Evolutionary conservation across 768 basidiomycete genomes (phyloP).

Genomic region (Termitomyces sp.): DNA sequence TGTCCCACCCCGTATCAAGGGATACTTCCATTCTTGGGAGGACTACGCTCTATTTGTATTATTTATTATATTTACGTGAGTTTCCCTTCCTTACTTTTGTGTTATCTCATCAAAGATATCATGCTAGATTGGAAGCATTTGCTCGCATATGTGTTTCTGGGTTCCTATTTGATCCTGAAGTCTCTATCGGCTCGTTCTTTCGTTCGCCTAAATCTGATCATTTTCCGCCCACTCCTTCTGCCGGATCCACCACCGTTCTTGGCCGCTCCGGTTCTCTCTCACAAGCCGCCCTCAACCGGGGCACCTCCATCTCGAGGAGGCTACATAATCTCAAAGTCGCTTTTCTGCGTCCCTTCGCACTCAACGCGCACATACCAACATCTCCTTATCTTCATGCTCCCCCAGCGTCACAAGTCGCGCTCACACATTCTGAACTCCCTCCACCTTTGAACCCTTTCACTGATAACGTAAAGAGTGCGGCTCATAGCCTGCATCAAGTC

Average conservation of each 20-base stretch:
- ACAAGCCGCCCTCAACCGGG: constrained; percentile 35
- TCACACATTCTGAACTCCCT: constrained; percentile 21
- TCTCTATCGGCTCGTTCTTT: constrained; percentile 47
- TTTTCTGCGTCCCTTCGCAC: constrained; percentile 49
- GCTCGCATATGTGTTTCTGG: constrained; percentile 90
- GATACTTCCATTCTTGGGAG: constrained; percentile 89
- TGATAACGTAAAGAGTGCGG: constrained; percentile 26
- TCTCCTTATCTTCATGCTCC: constrained; percentile 19
- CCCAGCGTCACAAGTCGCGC: constrained; percentile 18
- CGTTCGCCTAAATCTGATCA: constrained; percentile 27
- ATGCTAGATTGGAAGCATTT: constrained; percentile 69
- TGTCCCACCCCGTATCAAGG: constrained; percentile 38
- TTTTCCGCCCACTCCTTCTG: constrained; percentile 21
- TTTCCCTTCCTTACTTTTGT: constrained; percentile 10
- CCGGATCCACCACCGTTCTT: constrained; percentile 21
- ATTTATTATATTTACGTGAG: constrained; percentile 84
- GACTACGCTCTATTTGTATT: constrained; percentile 81
- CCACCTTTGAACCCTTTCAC: constrained; percentile 20
- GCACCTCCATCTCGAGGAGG: constrained; percentile 39
- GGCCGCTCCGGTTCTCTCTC: constrained; percentile 18
- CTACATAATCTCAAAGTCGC: constrained; percentile 39
- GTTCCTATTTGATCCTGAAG: constrained; percentile 79
- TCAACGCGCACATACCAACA: constrained; percentile 25
- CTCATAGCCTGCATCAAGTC: constrained; percentile 30
- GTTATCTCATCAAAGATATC: constrained; percentile 2